Conservation (phyloP, 139 green algal genomes). For the Astrephomene gubernaculifera region DNA sequence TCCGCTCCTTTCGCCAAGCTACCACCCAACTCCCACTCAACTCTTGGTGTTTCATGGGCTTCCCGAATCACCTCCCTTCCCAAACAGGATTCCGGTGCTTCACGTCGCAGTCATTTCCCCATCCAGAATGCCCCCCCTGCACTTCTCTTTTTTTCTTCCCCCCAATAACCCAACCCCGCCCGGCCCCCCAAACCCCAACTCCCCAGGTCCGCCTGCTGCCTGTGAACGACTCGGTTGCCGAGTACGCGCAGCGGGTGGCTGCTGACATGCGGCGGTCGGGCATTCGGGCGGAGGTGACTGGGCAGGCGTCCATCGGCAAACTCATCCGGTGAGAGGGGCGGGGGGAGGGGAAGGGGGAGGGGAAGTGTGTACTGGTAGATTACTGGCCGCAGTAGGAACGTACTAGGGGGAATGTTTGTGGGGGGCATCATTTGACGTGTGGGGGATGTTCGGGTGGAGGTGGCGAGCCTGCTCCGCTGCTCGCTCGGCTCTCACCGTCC, state of each 20-base stretch:
- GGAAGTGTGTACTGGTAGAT: neutral
- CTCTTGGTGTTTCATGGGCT: too few relatives aligned
- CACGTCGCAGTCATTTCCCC: too few relatives aligned
- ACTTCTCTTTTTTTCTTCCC: too few relatives aligned
- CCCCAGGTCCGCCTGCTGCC: slow-evolving; percentile 87
- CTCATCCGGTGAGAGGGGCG: slow-evolving; percentile 18
- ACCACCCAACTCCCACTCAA: too few relatives aligned
- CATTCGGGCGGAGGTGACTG: slow-evolving; percentile 73
- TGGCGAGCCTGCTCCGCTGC: neutral
- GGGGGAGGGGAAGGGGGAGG: neutral
- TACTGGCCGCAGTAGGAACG: too few relatives aligned
- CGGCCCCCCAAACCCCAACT: neutral
- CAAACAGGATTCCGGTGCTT: too few relatives aligned
- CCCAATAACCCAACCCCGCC: too few relatives aligned
- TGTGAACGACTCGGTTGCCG: slow-evolving; percentile 78
- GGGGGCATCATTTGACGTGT: too few relatives aligned
- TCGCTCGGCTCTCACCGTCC: neutral
- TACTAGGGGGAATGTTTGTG: too few relatives aligned
- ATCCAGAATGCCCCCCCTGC: too few relatives aligned
- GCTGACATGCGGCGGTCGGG: slow-evolving; percentile 67
- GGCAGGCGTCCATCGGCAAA: slow-evolving; percentile 40
- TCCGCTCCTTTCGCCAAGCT: too few relatives aligned
- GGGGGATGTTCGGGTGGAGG: neutral
- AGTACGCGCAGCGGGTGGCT: slow-evolving; percentile 78
- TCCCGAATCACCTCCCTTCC: too few relatives aligned